These are phyloP conservation scores for Alternaria gansuensis DNA, from an alignment of 2,329 filamentous ascomycete genomes.

Conservation along the genomic window DNA sequence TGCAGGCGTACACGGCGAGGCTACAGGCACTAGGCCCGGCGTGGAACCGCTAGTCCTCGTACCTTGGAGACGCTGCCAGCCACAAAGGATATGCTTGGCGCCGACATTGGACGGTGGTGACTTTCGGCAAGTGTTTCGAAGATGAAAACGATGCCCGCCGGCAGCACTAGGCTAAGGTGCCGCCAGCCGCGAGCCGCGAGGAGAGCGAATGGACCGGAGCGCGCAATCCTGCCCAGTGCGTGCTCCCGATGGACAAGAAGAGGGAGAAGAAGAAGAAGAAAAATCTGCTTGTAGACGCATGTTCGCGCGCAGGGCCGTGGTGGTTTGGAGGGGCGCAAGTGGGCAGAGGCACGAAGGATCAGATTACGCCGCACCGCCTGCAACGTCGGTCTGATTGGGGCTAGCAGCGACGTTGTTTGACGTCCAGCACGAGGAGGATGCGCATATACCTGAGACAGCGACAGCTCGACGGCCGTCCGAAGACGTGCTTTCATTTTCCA, in stretches of 20 bases:
- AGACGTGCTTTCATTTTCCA: constrained; percentile 21
- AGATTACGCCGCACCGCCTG: constrained; percentile 26
- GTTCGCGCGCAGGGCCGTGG: constrained; percentile 3
- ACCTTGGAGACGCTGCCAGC: constrained; percentile 21
- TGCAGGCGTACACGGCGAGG: constrained; percentile 19
- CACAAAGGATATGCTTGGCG: constrained; percentile 29
- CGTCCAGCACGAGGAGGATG: constrained; percentile 17
- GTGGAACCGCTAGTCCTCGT: constrained; percentile 17
- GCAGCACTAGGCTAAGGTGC: constrained; percentile 34
- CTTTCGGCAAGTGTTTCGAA: constrained; percentile 27
- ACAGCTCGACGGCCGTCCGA: constrained; percentile 27
- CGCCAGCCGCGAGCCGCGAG: constrained; percentile 36
- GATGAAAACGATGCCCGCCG: constrained; percentile 27
- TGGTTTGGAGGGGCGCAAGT: constrained; percentile 17
- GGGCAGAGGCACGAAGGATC: constrained; percentile 19
- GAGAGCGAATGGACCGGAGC: constrained; percentile 28
- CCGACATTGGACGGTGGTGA: constrained; percentile 31
- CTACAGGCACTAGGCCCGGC: constrained; percentile 19
- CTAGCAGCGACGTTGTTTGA: constrained; percentile 30
- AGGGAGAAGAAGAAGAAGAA: constrained; percentile 9
- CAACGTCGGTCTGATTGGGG: constrained; percentile 20
- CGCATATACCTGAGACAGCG: constrained; percentile 37
- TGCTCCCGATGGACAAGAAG: constrained; percentile 7
- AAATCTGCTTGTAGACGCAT: constrained; percentile 18
- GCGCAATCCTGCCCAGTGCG: constrained; percentile 11